Evolutionary conservation across 2,329 filamentous ascomycete species (phyloP).

Genomic region (Keithomyces neogunnii): DNA sequence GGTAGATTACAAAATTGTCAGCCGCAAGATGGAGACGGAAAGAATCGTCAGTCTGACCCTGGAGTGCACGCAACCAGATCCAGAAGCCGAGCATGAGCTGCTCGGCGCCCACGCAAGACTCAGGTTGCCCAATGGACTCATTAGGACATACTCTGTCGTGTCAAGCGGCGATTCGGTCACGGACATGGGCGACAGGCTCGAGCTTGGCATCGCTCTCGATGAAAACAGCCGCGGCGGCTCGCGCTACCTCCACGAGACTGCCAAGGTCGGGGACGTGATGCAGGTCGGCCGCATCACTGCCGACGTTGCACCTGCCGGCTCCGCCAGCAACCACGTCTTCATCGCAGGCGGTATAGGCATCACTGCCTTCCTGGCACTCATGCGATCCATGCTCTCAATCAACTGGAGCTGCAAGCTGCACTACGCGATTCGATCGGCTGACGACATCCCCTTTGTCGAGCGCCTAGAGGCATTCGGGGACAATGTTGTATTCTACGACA

Average conservation of each 20-base stretch:
- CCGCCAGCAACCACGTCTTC: constrained; percentile 51
- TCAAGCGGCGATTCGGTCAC: constrained; percentile 13
- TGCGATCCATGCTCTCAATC: constrained; percentile 32
- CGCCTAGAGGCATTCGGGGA: constrained; percentile 33
- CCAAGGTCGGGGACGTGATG: constrained; percentile 39
- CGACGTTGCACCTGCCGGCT: constrained; percentile 34
- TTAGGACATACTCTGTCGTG: constrained; percentile 54
- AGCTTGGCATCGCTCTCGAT: constrained; percentile 51
- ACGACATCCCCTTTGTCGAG: constrained; percentile 47
- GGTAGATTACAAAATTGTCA: constrained; percentile 37
- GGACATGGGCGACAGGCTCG: constrained; percentile 37
- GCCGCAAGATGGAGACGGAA: constrained; percentile 42
- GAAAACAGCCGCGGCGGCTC: constrained; percentile 51
- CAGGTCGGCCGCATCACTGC: constrained; percentile 41
- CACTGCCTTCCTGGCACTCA: constrained; percentile 51
- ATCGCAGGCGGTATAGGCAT: constrained; percentile 58
- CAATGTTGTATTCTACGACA: constrained; percentile 44
- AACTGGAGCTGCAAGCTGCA: constrained; percentile 46
- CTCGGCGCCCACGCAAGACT: constrained; percentile 47
- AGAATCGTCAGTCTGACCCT: constrained; percentile 44
- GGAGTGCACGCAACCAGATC: constrained; percentile 30
- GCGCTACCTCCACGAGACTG: constrained; percentile 42
- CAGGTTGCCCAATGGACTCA: constrained; percentile 45
- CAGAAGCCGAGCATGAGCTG: constrained; percentile 25
- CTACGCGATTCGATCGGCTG: constrained; percentile 44